A percentile compares a stretch with the other conserved stretches of the same genome.
Evolutionary conservation across 805 yeast genomes (phyloP).

Genomic region (Osmozyma mogii): DNA sequence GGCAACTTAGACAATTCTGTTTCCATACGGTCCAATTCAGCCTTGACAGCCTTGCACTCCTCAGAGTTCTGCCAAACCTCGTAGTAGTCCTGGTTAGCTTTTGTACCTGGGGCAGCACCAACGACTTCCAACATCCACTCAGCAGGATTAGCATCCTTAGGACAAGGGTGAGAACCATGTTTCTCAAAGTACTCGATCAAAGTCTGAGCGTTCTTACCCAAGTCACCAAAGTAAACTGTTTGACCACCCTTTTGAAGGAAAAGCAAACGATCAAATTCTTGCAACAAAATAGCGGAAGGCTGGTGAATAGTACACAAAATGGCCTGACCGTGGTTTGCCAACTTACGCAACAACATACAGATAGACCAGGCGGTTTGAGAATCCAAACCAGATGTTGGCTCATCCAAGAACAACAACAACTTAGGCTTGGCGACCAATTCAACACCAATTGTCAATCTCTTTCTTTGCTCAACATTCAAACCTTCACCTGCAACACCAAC

Average conservation of each 20-base stretch:
- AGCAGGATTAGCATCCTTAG: conserved; percentile 24
- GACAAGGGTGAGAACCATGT: conserved; percentile 64
- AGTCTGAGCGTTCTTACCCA: conserved; percentile 54
- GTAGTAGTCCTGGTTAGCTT: conserved; percentile 62
- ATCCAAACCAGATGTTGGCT: conserved; percentile 69
- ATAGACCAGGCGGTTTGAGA: conserved; percentile 68
- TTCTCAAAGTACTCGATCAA: conserved; percentile 62
- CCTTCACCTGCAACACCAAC: conserved; percentile 60
- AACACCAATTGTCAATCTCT: conserved; percentile 63
- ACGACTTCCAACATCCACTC: conserved; percentile 81
- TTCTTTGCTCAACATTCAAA: conserved; percentile 60
- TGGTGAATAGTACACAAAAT: conserved; percentile 73
- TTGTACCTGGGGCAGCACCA: conserved; percentile 78
- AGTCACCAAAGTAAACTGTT: conserved; percentile 77
- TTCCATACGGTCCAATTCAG: conserved; percentile 61
- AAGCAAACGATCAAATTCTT: conserved; percentile 59
- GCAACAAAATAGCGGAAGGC: conserved; percentile 64
- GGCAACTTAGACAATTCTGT: conserved; percentile 32
- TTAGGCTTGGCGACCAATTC: conserved; percentile 66
- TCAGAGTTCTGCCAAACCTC: conserved; percentile 71
- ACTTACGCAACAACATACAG: conserved; percentile 55
- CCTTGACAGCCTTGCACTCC: conserved; percentile 50
- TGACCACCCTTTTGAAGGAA: conserved; percentile 69
- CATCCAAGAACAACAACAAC: conserved; percentile 55
- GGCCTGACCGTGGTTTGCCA: conserved; percentile 68